Base-by-base conservation (phyloP, 805 yeast species). In the Candida peoriensis region DNA sequence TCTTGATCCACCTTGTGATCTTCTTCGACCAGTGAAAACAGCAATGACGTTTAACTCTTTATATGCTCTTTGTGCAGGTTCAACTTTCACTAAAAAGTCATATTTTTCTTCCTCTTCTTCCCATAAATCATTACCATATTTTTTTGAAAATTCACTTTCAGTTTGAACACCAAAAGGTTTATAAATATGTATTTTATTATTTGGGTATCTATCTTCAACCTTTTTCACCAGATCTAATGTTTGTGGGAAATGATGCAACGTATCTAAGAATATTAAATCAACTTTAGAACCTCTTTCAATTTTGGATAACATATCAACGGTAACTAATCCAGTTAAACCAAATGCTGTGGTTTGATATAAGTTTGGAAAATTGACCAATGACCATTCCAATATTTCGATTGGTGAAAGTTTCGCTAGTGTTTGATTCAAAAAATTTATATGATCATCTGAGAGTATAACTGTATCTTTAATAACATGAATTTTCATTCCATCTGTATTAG, bases 181-280 rank as follows among this genome's bases (percentile, higher is more conserved):
- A 60, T 68, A 87, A 3, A 84, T 64, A 46, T 85, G 81, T 17
- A 89, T 57, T 19, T 65, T 66, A 31, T 66, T 67, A 12, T 51
- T 43, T 3, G 77, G 71, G 55, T 90, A 90, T 40, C 66, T 71
- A 12, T 50, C 44, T 48, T 74, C 63, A 26, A 90, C 71, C 10
- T 61, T 65, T 2, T 73, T 68, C 5, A 89, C 81, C 25, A 90
- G 68, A 4, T 80, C 86, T 28, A 81, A 62, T 1, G 97, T 90
- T 58, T 90, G 97, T n/a, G 90, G 88, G 68, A 90, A 90, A 58
- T 90, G 97, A 53, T 89, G 85, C 43, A 90, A 64, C 0, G 97
- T 90, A 55, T 90, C 97, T 31, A 89, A 69, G 56, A 90, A 90
- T 2, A 90, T 81, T 37, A 89, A 64, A 36, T 88, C 94, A 6